Base-by-base conservation (phyloP, 2,329 filamentous ascomycete genomes). In the Calonectria hongkongensis region DNA sequence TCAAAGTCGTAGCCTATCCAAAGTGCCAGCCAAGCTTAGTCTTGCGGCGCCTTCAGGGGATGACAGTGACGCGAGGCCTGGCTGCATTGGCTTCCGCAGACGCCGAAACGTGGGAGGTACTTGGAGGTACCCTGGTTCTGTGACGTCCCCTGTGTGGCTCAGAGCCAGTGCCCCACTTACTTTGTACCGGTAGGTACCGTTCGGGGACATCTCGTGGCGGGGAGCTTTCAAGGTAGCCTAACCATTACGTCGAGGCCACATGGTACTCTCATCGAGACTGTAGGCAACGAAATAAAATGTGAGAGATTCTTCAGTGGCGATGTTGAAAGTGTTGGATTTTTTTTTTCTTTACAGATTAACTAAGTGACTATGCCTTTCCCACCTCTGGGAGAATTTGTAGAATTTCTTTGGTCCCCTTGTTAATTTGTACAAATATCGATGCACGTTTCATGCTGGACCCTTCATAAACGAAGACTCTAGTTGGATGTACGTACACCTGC, bases 21-120 rank as follows among this genome's bases (percentile, higher is more conserved):
- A 45, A 63, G 27, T 47, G 58, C 58, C 58, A 60, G 63, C 54
- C 69, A 56, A 67, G 68, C 68, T 66, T 71, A 66, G 54, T 54
- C 65, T 36, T 27, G 15, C 64, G 33, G 28, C 18, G 28, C 56
- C 16, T 21, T 33, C 66, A 69, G 56, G 66, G 66, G 66, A 54
- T 43, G 15, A 28, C 36, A 62, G 66, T 69, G 66, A 69, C 66
- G 56, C 47, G 66, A 58, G 41, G 45, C 33, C 45, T 41, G 25
- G 39, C 45, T 63, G 56, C 66, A 69, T 50, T 69, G 66, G 56
- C 66, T 69, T 27, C 66, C 66, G 58, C 27, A 41, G 56, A 25
- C 25, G 58, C 66, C 56, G 66, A 48, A 63, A 60, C 56, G 36
- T 28, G 47, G 13, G 18, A 8, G 41, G 21, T 68, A 68, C 70